Conservation (phyloP, 1,284 basidiomycete genomes). For the Trametes versicolor region DNA sequence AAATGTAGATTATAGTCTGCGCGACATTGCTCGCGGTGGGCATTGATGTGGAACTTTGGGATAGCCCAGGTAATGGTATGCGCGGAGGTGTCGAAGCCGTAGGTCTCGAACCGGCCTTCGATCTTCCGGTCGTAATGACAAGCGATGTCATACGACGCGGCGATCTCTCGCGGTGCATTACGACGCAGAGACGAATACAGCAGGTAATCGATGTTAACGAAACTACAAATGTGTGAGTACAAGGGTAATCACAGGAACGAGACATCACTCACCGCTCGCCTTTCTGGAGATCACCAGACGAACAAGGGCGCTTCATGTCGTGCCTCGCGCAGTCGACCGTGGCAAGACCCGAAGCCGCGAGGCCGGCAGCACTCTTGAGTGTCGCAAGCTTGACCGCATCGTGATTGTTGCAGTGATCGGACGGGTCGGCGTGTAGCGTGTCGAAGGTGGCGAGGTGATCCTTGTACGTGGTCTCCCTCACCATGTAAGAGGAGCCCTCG, state of each 20-base stretch:
- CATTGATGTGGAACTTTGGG: conserved; percentile 22
- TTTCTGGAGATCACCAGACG: conserved; percentile 39
- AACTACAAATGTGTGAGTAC: conserved; percentile 5
- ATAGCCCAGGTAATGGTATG: conserved; percentile 7
- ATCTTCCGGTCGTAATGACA: conserved; percentile 32
- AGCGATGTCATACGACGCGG: conserved; percentile 33
- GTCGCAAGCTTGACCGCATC: conserved; percentile 24
- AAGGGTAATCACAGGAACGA: neutral
- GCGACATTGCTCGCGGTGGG: conserved; percentile 12
- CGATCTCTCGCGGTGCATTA: neutral
- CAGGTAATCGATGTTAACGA: conserved; percentile 35
- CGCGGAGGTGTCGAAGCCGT: conserved; percentile 6
- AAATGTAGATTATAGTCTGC: conserved; percentile 16
- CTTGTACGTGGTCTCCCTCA: conserved; percentile 35
- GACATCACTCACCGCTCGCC: conserved; percentile 37
- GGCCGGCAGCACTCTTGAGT: conserved; percentile 9
- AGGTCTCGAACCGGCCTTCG: conserved; percentile 1
- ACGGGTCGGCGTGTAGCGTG: neutral
- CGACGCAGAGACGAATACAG: conserved; percentile 24
- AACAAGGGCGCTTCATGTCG: conserved; percentile 36
- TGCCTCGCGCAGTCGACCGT: conserved; percentile 33
- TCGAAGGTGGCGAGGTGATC: conserved; percentile 25
- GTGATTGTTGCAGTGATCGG: conserved; percentile 25
- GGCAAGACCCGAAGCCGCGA: conserved; percentile 18
- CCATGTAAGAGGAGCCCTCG: conserved; percentile 40